A percentile compares a stretch with the other conserved stretches of the same genome.
These are phyloP conservation scores for Beta macrorhiza DNA, from an alignment of 179 eudicot genomes.

Conservation along the genomic window DNA sequence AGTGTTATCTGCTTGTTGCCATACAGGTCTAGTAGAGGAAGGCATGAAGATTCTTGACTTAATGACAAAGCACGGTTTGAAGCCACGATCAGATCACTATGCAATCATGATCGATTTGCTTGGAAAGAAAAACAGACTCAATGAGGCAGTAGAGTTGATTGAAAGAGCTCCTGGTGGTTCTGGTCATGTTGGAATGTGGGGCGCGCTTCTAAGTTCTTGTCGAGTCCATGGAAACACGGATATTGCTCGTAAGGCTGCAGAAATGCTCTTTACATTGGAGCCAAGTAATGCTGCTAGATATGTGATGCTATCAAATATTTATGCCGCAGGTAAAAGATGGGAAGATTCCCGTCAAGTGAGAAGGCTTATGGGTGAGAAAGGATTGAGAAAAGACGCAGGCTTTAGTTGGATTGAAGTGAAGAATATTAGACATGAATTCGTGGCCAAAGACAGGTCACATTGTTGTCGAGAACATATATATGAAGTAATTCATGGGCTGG, in stretches of 20 bases:
- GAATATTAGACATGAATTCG: conserved; percentile 48
- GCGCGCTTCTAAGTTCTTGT: conserved; percentile 60
- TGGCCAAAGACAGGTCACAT: conserved; percentile 50
- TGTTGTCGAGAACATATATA: conserved; percentile 35
- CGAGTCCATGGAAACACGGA: conserved; percentile 53
- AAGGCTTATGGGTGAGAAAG: conserved; percentile 45
- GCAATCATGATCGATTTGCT: conserved; percentile 65
- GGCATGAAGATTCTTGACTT: conserved; percentile 41
- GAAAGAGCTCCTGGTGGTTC: conserved; percentile 43
- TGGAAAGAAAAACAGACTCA: conserved; percentile 63
- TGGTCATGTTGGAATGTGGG: conserved; percentile 66
- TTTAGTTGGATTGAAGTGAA: conserved; percentile 72
- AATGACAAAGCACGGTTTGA: conserved; percentile 47
- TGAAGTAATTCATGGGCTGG: conserved; percentile 46
- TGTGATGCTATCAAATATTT: conserved; percentile 69
- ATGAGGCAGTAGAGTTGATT: conserved; percentile 60
- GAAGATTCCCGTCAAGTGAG: conserved; percentile 54
- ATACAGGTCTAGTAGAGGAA: conserved; percentile 51
- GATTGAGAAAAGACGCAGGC: conserved; percentile 59
- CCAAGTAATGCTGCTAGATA: conserved; percentile 63
- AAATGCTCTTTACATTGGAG: conserved; percentile 51
- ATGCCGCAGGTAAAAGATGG: conserved; percentile 61
- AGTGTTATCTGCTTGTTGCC: conserved; percentile 64
- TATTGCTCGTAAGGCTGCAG: conserved; percentile 57
- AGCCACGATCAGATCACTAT: conserved; percentile 57